These are phyloP conservation scores for Sclerotinia spermophila DNA, from an alignment of 2,329 filamentous ascomycete species.

Conservation along the genomic window DNA sequence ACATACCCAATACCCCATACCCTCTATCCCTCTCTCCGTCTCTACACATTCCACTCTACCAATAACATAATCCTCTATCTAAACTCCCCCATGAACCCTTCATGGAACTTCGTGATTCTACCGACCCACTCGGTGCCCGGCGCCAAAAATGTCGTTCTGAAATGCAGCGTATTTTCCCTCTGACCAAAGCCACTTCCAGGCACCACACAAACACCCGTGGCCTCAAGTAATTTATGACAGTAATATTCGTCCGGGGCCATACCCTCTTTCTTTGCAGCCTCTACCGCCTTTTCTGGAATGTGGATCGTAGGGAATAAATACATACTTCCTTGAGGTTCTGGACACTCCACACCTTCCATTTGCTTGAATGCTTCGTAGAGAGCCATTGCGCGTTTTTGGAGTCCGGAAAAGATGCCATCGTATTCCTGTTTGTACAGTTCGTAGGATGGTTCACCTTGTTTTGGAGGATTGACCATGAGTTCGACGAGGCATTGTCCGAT, in stretches of 20 bases:
- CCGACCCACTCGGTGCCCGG: slow-evolving; percentile 94
- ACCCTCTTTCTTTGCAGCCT: slow-evolving; percentile 70
- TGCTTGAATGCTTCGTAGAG: slow-evolving; percentile 85
- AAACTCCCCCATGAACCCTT: slow-evolving; percentile 84
- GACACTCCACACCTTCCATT: slow-evolving; percentile 96
- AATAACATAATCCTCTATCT: slow-evolving; percentile 32
- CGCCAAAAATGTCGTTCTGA: slow-evolving; percentile 94
- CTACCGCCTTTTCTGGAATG: slow-evolving; percentile 70
- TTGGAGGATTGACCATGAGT: slow-evolving; percentile 95
- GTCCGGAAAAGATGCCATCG: slow-evolving; percentile 71
- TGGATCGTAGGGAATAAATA: slow-evolving; percentile 97
- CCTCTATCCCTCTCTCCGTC: not conserved
- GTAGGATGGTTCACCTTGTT: slow-evolving; percentile 76
- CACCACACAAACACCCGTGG: slow-evolving; percentile 91
- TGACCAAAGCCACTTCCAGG: slow-evolving; percentile 93
- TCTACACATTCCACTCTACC: not conserved
- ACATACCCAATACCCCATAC: not conserved
- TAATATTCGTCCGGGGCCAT: slow-evolving; percentile 89
- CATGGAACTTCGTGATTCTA: slow-evolving; percentile 84
- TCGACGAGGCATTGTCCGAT: slow-evolving; percentile 95
- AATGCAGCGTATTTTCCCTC: slow-evolving; percentile 85
- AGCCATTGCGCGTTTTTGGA: slow-evolving; percentile 75
- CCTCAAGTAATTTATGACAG: slow-evolving; percentile 83
- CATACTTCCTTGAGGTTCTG: slow-evolving; percentile 76
- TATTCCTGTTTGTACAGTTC: slow-evolving; percentile 84